Conservation (phyloP, 495 filamentous ascomycete species). For the Hypomontagnella monticulosa region DNA sequence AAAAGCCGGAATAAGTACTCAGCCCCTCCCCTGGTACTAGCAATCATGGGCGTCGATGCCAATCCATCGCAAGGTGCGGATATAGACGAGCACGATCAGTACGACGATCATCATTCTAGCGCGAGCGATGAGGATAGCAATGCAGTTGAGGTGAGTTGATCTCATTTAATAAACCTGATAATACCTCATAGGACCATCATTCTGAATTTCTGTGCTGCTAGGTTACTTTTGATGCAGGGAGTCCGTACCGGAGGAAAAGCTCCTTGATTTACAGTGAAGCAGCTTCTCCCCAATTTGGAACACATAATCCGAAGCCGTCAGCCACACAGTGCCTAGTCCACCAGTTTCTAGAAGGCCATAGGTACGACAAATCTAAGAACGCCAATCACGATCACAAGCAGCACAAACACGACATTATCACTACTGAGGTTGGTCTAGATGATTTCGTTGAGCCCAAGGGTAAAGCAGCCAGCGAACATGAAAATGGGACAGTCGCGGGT, state of each 20-base stretch:
- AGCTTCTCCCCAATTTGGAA: slow-evolving; percentile 50
- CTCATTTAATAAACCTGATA: background rate
- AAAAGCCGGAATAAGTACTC: slow-evolving; percentile 1
- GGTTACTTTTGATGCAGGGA: slow-evolving; percentile 79
- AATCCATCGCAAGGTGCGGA: slow-evolving; percentile 38
- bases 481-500: slow-evolving; percentile 31
- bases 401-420: slow-evolving; percentile 38
- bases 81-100: slow-evolving; percentile 35
- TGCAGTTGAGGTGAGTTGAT: slow-evolving; percentile 55
- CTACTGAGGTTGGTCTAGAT: slow-evolving; percentile 43
- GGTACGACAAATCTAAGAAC: slow-evolving; percentile 25
- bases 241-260: slow-evolving; percentile 82
- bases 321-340: slow-evolving; percentile 82
- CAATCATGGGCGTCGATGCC: slow-evolving; percentile 48
- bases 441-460: slow-evolving; percentile 50
- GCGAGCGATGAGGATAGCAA: slow-evolving; percentile 54
- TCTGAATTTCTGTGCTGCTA: slow-evolving; percentile 44
- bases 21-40: background rate
- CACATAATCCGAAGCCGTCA: slow-evolving; percentile 57
- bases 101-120: slow-evolving; percentile 45
- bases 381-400: slow-evolving; percentile 25
- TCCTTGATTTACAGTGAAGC: slow-evolving; percentile 75
- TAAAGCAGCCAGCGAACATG: slow-evolving; percentile 3
- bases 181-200: background rate
- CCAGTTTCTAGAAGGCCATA: slow-evolving; percentile 72